Evolutionary conservation across 257 asterid genomes (phyloP).

Genomic region (Osmanthus fragrans): DNA sequence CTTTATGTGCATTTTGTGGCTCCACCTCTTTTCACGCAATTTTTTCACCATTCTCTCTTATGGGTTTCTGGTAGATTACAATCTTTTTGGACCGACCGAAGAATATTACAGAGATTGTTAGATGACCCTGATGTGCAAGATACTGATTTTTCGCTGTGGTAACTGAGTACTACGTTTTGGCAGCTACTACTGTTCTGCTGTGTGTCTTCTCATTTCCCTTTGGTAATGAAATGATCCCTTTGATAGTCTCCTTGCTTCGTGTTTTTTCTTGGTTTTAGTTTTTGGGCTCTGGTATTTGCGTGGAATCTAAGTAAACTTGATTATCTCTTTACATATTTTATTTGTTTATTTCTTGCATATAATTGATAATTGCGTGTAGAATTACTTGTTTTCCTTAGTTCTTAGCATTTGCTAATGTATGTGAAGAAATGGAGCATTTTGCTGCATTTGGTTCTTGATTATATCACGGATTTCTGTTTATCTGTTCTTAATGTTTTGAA

Average conservation of each 20-base stretch:
- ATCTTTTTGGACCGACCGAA: not conserved
- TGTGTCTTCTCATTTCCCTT: not conserved
- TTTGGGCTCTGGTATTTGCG: slow-evolving; percentile 11
- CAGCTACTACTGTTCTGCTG: not conserved
- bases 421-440: not conserved
- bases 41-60: not conserved
- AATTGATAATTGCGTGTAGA: not conserved
- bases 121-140: not conserved
- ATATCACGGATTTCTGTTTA: not conserved
- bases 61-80: not conserved
- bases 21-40: not conserved
- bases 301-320: no score
- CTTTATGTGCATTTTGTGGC: not conserved
- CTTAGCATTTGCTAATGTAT: not conserved
- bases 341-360: no score
- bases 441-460: not conserved
- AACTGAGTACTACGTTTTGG: not conserved
- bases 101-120: not conserved
- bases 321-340: no score
- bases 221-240: not conserved
- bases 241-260: not conserved
- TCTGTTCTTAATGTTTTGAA: not conserved
- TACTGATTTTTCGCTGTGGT: not conserved
- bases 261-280: slow-evolving; percentile 5
- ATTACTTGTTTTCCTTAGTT: not conserved